A percentile compares a stretch with the other conserved stretches of the same genome.
These are phyloP conservation scores for Ganoderma sinense DNA, from an alignment of 1,284 basidiomycete species.

Conservation along the genomic window DNA sequence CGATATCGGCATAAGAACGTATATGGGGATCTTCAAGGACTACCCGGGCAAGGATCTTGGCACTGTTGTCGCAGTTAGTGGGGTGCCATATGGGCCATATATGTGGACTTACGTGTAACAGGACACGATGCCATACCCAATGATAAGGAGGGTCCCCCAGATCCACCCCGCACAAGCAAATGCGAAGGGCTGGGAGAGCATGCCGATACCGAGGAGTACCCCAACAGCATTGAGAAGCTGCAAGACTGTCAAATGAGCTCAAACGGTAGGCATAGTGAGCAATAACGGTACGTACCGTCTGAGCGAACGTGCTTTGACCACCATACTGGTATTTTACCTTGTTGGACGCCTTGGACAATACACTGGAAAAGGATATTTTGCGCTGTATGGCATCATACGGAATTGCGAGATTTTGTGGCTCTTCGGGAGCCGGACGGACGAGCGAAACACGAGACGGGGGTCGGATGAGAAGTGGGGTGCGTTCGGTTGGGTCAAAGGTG, in stretches of 20 bases:
- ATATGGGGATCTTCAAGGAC: conserved; percentile 76
- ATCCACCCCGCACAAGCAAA: conserved; percentile 91
- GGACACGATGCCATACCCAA: conserved; percentile 82
- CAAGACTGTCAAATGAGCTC: background rate
- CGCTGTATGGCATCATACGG: conserved; percentile 21
- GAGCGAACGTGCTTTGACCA: conserved; percentile 81
- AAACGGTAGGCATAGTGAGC: too few species aligned
- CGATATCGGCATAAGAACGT: conserved; percentile 89
- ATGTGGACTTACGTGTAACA: conserved; percentile 81
- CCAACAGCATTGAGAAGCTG: conserved; percentile 93
- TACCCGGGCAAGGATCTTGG: conserved; percentile 83
- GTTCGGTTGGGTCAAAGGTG: conserved; percentile 32
- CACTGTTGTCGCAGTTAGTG: conserved; percentile 52
- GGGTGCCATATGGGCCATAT: background rate
- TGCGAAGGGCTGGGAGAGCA: conserved; percentile 89
- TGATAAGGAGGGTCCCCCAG: conserved; percentile 74
- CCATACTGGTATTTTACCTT: conserved; percentile 32
- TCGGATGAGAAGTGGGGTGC: conserved; percentile 53
- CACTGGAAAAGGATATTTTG: conserved; percentile 25
- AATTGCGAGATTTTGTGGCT: background rate
- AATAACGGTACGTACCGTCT: conserved; percentile 67
- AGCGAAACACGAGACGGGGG: conserved; percentile 40
- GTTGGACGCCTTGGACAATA: conserved; percentile 25
- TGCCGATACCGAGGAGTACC: conserved; percentile 88
- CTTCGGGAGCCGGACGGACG: conserved; percentile 7